Evolutionary conservation across 164 flowering plant species (phyloP).

Genomic region (Brasenia schreberi): DNA sequence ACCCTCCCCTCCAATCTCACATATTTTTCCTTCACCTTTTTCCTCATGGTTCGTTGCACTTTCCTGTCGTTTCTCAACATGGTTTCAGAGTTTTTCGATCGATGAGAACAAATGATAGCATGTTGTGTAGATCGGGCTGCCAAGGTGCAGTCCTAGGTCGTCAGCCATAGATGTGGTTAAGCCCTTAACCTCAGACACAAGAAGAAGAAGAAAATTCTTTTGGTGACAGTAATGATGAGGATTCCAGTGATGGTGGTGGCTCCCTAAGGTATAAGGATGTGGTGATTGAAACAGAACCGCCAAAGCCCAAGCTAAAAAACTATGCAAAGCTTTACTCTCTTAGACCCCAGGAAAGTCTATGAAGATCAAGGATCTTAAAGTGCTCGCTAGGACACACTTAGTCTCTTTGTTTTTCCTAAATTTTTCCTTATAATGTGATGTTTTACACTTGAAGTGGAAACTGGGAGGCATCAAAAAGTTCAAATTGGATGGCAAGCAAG

Average conservation of each 20-base stretch:
- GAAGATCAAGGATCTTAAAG: conserved; percentile 76
- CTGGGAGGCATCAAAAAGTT: conserved; percentile 62
- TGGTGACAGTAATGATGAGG: conserved; percentile 49
- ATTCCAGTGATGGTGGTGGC: conserved; percentile 21
- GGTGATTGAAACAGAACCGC: neutral
- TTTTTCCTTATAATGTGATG: conserved; percentile 52
- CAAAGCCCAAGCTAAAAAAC: conserved; percentile 2
- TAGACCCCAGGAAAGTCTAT: conserved; percentile 63
- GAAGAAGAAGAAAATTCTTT: conserved; percentile 18
- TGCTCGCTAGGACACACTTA: conserved; percentile 50
- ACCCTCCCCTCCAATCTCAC: no score
- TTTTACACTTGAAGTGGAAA: conserved; percentile 61
- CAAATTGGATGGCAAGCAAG: conserved; percentile 59
- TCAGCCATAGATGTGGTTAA: no score
- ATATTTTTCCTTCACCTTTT: no score
- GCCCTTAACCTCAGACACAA: no score
- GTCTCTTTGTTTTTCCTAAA: conserved; percentile 33
- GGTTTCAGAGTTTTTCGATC: no score
- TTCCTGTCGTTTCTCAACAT: no score
- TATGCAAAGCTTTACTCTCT: conserved; percentile 29
- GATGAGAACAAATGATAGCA: no score
- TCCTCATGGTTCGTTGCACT: no score
- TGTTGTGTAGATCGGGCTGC: no score
- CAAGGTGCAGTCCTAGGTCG: no score
- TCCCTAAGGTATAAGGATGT: conserved; percentile 15